A percentile compares a stretch with the other conserved stretches of the same genome.
These are phyloP conservation scores for Solanum appendiculatum DNA, from an alignment of 257 asterid species.

Conservation along the genomic window DNA sequence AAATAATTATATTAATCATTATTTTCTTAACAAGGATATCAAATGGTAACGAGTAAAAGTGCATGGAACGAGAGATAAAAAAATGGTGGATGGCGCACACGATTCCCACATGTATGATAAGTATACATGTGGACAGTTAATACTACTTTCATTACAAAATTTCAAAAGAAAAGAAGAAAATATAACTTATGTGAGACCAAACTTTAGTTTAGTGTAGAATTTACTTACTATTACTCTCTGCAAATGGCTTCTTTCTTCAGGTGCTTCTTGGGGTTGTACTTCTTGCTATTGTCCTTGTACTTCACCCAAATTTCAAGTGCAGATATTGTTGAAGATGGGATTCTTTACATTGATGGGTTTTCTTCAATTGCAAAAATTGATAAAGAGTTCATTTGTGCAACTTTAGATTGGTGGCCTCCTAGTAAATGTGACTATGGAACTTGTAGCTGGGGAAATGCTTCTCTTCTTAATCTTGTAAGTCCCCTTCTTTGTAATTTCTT, in stretches of 20 bases:
- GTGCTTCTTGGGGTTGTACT: constrained; percentile 25
- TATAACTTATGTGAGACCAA: background rate
- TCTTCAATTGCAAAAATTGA: constrained; percentile 34
- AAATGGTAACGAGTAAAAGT: too few species aligned
- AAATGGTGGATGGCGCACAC: background rate
- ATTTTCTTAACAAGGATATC: accelerated
- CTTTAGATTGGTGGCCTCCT: constrained; percentile 63
- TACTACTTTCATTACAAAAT: background rate
- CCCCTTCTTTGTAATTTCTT: background rate
- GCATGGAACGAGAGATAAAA: accelerated
- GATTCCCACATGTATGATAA: background rate
- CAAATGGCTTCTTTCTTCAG: constrained; percentile 30
- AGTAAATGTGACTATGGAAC: constrained; percentile 48
- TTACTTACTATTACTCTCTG: background rate
- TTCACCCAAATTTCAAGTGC: constrained; percentile 24
- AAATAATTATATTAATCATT: too few species aligned
- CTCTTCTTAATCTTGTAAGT: constrained; percentile 71
- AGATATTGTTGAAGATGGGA: constrained; percentile 24
- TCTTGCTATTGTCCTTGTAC: constrained; percentile 41
- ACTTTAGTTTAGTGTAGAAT: background rate
- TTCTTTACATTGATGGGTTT: constrained; percentile 40
- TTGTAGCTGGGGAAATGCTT: constrained; percentile 50
- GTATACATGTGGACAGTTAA: background rate
- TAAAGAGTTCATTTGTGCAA: constrained; percentile 46
- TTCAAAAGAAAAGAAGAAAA: background rate